Base-by-base conservation (phyloP, 2,329 filamentous ascomycete species). In the Plenodomus tracheiphilus region DNA sequence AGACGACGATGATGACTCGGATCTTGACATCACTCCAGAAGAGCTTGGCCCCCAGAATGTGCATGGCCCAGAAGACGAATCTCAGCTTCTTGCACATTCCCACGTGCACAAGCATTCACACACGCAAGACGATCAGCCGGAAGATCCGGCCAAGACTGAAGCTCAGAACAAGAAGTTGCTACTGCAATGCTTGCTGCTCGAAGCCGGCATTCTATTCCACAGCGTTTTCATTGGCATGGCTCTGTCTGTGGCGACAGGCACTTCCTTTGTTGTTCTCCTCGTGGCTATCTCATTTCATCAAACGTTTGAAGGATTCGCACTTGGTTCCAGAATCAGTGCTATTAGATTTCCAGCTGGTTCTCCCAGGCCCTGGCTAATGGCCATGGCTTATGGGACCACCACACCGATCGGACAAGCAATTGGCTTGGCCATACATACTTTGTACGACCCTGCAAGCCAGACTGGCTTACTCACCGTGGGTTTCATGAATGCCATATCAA, bases 201-300 rank as follows among this genome's bases (percentile, higher is more conserved):
- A 91, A 70, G 85, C 87, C 47, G 88, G 88, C 52, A 91, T 91
- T 56, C 77, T 91, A 10, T 91, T 91, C 68, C 88, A 91, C 73
- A 88, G 85, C 52, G 81, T 91, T 50, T 89, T 89, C 67, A 86
- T 89, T 47, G 86, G 86, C 49, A 87, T 89, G 79, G 87, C 87
- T 0, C 74, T 89, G 20, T 86, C 84, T 20, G 86, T 89, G 55
- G 85, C 85, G 17, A 82, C 82, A 1, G 83, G 87, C 1, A 74
- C 77, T 5, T 81, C 84, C 3, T 89, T 88, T 67, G 70, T 85
- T 47, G 77, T 89, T 20, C 78, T 89, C 3, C 77, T 89, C 7
- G 74, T 88, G 40, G 86, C 86, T 52, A 88, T 89, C 49, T 74
- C 85, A 25, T 89, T 89, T 75, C 86, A 89, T 64, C 86, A 87